Evolutionary conservation across 306 rosid species (phyloP).

Genomic region (Sesbania bispinosa): DNA sequence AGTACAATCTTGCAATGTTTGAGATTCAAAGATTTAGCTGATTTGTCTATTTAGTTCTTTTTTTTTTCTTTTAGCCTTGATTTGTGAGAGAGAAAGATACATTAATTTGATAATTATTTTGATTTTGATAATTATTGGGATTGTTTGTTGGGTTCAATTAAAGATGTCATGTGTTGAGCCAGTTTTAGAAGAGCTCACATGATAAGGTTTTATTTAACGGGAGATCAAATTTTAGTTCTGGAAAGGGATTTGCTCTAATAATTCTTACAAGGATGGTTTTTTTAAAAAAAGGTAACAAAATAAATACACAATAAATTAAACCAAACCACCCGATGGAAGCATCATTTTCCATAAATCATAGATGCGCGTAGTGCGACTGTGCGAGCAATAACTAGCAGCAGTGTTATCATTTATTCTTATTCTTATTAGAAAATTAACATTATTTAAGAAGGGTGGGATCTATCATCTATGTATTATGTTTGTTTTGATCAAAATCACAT

Average conservation of each 20-base stretch:
- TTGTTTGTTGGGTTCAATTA: neutral
- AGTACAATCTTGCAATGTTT: neutral
- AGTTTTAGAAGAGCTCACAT: slow-evolving; percentile 2
- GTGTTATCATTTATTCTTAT: no score
- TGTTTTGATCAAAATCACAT: no score
- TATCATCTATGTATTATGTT: no score
- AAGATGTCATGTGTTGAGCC: neutral
- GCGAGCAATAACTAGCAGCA: no score
- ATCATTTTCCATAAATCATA: neutral
- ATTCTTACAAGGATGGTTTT: neutral
- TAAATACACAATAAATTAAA: neutral
- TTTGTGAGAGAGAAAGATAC: neutral
- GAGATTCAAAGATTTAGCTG: neutral
- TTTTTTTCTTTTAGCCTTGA: neutral
- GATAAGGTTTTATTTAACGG: neutral
- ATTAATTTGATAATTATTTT: neutral
- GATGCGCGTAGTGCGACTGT: neutral
- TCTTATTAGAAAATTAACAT: no score
- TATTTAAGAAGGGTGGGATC: no score
- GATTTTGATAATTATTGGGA: neutral
- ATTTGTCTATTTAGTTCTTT: neutral
- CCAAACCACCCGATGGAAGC: neutral
- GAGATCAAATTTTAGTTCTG: neutral
- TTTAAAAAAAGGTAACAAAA: neutral
- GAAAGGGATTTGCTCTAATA: neutral